Evolutionary conservation across 1,284 basidiomycete genomes (phyloP), one percentile per base, ranked within the genome.

Genomic region (Quambalaria eucalypti): DNA sequence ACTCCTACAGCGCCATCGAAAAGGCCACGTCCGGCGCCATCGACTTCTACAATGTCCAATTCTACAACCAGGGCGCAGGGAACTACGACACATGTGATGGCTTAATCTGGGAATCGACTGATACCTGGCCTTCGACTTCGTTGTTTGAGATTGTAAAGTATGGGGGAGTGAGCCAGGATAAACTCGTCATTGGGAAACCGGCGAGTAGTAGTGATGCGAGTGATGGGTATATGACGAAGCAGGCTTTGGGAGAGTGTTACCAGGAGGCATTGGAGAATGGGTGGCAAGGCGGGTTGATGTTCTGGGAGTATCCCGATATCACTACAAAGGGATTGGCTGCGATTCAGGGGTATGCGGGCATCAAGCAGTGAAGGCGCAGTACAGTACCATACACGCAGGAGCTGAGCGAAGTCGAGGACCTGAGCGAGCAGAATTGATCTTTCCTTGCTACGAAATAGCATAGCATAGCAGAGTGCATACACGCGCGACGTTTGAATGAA

Each of bases 131-230:
- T 6, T 48, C 78, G 54, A 77, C 78, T 0, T 71, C 78, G 0
- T 53, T 85, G n/a, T 85, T 85, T 77, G 79, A 86, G 71, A 85
- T 86, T 61, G 78, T 80, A 9, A 78, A 79, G 2, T 80, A 77
- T 48, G 50, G 54, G 9, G 83, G 83, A 29, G 79, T 85, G 7
- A 33, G 31, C 31, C 67, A 82, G 38, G 70, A 78, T 68, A 80
- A 81, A 71, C 65, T 81, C 39, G 80, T 82, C 53, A 82, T 86
- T 53, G 85, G 85, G 2, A 86, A 86, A 74, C 84, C 84, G 0
- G 84, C 78, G 0, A 67, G 59, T 9, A 72, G 4, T 36, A 69
- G 77, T 6, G 83, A 84, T 65, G 83, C 83, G 2, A 78, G 54
- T 61, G 84, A 80, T 61, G 85, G 85, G 4, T 84, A 78, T 65